Base-by-base conservation (phyloP, 345 rosid species). In the Excoecaria agallocha region DNA sequence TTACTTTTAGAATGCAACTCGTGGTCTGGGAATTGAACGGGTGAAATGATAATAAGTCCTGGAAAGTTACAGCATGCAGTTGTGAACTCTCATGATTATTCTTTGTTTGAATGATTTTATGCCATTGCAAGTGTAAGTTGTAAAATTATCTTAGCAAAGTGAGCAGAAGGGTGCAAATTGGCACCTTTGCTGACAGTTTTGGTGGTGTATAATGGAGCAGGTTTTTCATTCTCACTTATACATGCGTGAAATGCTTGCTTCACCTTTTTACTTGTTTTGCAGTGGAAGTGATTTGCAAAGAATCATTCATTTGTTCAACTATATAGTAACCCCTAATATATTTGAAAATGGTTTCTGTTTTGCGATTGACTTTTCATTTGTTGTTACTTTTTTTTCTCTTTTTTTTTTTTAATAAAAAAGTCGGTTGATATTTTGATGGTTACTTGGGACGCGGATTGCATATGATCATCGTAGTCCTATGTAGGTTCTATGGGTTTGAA, bases 111-210 rank as follows among this genome's bases (percentile, higher is more conserved):
- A 72, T 52, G 51, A 57, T 61, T 60, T 22, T 46, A 41, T 59
- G 20, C 66, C 25, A 11, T 58, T 60, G 48, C 63, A 73, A 54
- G 30, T 67, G 20, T 37, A 20, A 30, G 19, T 76, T 58, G 11
- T 15, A 24, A 58, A 12, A 8, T 22, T 13, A 17, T 57, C 25
- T 69, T 57, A 39, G 38, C 7, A 57, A 66, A 13, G 61, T 20
- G 2, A 41, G 58, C 50, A 55, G 72, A 52, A 65, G 73, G 39
- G 80, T 54, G 70, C 43, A 10, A 12, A 39, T 73, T 49, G 57
- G 49, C 41, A 6, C 69, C 72, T 58, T 71, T 69, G 68, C 72
- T 56, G 56, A 11, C 79, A 73, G 69, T 73, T 77, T 74, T 77
- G 76, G 66, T 41, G 24, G 24, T 58, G 60, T 77, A 9, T 71